phyloP scores from a whole-genome alignment of 2,329 filamentous ascomycete genomes.

The Pseudogymnoascus sp. region DNA sequence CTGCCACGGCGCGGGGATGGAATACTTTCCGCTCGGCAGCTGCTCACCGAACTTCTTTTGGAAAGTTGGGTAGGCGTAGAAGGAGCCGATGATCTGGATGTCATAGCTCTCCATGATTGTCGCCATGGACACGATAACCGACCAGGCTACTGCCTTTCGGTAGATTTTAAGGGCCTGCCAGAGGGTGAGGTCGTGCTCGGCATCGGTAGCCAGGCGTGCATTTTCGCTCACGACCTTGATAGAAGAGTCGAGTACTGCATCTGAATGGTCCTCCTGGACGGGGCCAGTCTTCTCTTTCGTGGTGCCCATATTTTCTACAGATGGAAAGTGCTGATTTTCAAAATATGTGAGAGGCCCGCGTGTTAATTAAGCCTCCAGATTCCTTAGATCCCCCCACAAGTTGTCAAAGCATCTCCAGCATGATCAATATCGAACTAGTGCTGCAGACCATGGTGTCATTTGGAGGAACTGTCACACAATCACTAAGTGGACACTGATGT shows the following conservation, averaged over 20 bases:
- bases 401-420: not conserved
- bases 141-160: conserved; percentile 80
- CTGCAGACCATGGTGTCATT: not conserved
- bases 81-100: conserved; percentile 68
- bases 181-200: conserved; percentile 63
- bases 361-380: conserved; percentile 3
- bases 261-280: not conserved
- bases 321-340: not conserved
- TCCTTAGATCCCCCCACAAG: not conserved
- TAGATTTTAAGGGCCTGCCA: conserved; percentile 72
- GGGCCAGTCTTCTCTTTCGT: not conserved
- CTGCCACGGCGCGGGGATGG: conserved; percentile 27
- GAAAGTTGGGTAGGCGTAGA: conserved; percentile 39
- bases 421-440: conserved; percentile 1
- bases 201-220: conserved; percentile 39
- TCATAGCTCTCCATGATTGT: conserved; percentile 92
- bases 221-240: conserved; percentile 7
- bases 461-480: not conserved
- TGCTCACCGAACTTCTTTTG: conserved; percentile 30
- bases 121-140: conserved; percentile 77
- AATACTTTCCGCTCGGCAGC: conserved; percentile 24
- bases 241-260: not conserved
- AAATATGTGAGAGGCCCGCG: not conserved
- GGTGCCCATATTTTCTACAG: not conserved
- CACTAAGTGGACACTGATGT: not conserved